Conservation (phyloP, 495 filamentous ascomycete species). For the Collariella sp. region DNA sequence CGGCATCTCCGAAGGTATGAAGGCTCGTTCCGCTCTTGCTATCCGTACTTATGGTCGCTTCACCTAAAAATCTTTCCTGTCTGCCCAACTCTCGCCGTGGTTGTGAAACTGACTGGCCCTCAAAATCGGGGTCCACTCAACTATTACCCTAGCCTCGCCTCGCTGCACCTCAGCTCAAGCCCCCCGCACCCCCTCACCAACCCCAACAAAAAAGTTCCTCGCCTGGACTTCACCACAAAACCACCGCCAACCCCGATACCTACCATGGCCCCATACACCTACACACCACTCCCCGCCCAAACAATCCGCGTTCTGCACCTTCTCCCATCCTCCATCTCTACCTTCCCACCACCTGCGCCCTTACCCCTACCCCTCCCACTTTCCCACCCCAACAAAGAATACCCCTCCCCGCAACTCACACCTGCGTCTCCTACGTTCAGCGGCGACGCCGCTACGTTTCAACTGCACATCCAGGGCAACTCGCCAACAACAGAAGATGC, state of each 20-base stretch:
- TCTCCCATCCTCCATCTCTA: not conserved
- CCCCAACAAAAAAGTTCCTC: too few relatives aligned
- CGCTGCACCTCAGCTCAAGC: too few relatives aligned
- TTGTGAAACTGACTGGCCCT: too few relatives aligned
- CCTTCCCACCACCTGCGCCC: not conserved
- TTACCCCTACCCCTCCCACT: not conserved
- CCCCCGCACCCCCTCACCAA: too few relatives aligned
- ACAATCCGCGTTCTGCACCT: not conserved
- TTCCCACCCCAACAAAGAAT: not conserved
- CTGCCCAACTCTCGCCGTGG: too few relatives aligned
- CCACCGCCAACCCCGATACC: not conserved
- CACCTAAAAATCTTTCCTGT: too few relatives aligned
- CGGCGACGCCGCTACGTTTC: not conserved
- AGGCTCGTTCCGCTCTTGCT: not conserved
- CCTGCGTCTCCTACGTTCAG: not conserved
- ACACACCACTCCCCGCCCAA: not conserved
- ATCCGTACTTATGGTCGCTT: too few relatives aligned
- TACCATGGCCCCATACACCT: not conserved
- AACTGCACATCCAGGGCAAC: not conserved
- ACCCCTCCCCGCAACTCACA: not conserved
- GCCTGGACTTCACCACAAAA: too few relatives aligned
- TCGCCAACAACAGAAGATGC: too few relatives aligned
- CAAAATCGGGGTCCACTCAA: too few relatives aligned
- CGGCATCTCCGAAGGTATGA: not conserved
- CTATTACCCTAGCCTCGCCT: too few relatives aligned